Base-by-base conservation (phyloP, 441 rosid genomes). In the Croton laevigatus region DNA sequence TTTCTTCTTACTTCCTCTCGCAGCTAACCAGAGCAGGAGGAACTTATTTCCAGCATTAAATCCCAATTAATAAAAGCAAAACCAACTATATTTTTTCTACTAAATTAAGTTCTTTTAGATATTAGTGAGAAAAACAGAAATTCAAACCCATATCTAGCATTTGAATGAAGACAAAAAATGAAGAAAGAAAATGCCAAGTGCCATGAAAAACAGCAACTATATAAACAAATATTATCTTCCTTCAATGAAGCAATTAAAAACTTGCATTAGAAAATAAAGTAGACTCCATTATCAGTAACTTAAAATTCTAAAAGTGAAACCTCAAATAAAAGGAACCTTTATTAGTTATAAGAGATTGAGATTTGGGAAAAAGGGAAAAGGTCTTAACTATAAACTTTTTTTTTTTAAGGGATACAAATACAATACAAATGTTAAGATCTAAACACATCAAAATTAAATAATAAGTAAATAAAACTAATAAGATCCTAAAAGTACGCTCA, bases 401-500 rank as follows among this genome's bases (percentile, higher is more conserved):
- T 27, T 51, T 55, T 48, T 46, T 17, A 32, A n/a, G n/a, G n/a
- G n/a, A n/a, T n/a, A 22, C 76, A 75, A 67, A 74, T 78, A 77
- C 76, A 38, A 27, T 27, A 73, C 77, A 58, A 36, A 65, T 66
- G 46, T 59, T 63, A 72, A 77, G 82, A 76, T 80, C 81, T 42
- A 59, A 71, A 69, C 73, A 45, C 40, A 42, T 36, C 59, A 55
- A 67, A 32, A 34, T 27, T 1, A 27, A 27, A 27, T 27, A 42
- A 52, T 45, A 48, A 62, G 20, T 59, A 57, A 73, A 55, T 13
- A 48, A 14, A 63, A 5, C 9, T 22, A 23, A 27, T 4, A 64
- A 81, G 96, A 85, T 90, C 95, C 96, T 76, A 65, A 75, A 82
- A 85, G 77, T 44, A 73, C 89, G 91, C 87, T 70, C n/a, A 40